Evolutionary conservation across 2,329 filamentous ascomycete species (phyloP).

Genomic region (Aspergillus brunneoviolaceus): DNA sequence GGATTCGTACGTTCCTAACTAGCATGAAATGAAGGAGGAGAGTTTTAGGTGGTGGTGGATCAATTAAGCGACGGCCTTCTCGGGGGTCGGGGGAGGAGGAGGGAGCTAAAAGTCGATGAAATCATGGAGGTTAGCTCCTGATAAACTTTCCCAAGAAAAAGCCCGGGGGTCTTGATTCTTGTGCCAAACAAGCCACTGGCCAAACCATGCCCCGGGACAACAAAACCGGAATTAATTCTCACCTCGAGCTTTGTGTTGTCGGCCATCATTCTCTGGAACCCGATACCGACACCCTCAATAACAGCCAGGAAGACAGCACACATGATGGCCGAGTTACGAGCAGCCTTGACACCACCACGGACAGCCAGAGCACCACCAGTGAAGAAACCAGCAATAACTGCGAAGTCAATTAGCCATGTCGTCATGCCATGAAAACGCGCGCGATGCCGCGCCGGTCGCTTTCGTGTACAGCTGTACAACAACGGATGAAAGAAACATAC

Average conservation of each 20-base stretch:
- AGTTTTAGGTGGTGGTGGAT: background rate
- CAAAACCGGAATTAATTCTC: constrained; percentile 20
- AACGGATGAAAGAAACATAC: constrained; percentile 39
- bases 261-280: constrained; percentile 91
- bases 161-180: too few relatives aligned
- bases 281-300: constrained; percentile 96
- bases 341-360: constrained; percentile 85
- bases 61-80: constrained; percentile 39
- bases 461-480: background rate
- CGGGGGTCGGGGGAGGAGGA: constrained; percentile 36
- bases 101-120: constrained; percentile 29
- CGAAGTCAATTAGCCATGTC: constrained; percentile 3
- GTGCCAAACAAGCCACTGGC: background rate
- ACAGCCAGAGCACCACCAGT: constrained; percentile 90
- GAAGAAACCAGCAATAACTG: constrained; percentile 90
- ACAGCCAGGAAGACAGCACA: constrained; percentile 92
- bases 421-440: background rate
- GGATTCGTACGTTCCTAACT: constrained; percentile 14
- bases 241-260: constrained; percentile 82
- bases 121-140: constrained; percentile 9
- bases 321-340: constrained; percentile 92
- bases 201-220: background rate
- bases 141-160: background rate
- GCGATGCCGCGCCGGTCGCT: background rate
- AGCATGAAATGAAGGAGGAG: constrained; percentile 4